Evolutionary conservation across 176 grass and related monocot genomes (phyloP).

Genomic region (Cenchrus fungigraminus): DNA sequence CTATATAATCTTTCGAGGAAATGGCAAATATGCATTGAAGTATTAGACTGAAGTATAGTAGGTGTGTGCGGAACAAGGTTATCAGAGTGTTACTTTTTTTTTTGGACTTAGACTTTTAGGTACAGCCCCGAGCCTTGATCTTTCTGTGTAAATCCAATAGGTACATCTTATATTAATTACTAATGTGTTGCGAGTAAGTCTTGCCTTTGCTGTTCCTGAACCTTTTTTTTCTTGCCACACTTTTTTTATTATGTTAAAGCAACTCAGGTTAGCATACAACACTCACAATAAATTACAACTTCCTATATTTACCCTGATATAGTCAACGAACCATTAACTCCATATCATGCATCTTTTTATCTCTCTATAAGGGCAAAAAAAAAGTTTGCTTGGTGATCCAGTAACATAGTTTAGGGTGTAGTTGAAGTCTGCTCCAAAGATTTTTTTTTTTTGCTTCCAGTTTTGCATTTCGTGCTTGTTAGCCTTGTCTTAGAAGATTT

Average conservation of each 20-base stretch:
- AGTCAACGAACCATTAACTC: background rate
- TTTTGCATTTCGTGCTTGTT: slow-evolving; percentile 17
- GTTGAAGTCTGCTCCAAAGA: background rate
- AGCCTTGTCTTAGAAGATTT: slow-evolving; percentile 1
- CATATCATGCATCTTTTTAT: background rate
- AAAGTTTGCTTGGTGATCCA: slow-evolving; percentile 28
- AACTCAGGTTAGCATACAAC: background rate
- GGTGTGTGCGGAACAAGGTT: background rate
- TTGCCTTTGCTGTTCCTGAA: background rate
- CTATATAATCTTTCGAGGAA: background rate
- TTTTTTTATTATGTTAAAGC: slow-evolving; percentile 11
- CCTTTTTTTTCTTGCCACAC: background rate
- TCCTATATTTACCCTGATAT: background rate
- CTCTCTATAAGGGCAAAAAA: background rate
- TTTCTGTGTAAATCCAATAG: background rate
- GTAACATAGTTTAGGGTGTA: slow-evolving; percentile 7
- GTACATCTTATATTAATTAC: background rate
- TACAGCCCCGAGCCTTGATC: background rate
- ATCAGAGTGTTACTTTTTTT: background rate
- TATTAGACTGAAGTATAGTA: background rate
- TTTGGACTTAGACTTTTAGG: background rate
- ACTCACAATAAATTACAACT: too few species aligned
- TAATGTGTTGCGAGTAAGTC: background rate
- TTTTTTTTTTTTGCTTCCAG: background rate
- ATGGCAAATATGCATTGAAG: background rate